Evolutionary conservation across 2,329 filamentous ascomycete genomes (phyloP), one percentile per base, ranked within the genome.

Genomic region (Aureobasidium melanogenum): DNA sequence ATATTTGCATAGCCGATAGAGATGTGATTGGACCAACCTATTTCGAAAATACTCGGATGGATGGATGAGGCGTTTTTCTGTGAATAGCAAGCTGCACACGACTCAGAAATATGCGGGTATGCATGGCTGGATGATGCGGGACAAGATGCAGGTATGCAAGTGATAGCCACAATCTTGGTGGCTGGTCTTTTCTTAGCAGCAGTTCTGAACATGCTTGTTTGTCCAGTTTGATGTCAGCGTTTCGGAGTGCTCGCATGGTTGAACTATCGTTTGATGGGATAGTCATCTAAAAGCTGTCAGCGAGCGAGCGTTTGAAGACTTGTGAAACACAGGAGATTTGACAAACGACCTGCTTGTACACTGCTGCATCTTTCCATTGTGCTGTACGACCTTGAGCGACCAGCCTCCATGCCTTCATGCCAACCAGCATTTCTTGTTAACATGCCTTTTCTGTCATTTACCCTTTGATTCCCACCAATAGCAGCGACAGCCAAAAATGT

Each of bases 101-200:
- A 44, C 52, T 56, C 52, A 56, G 12, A 9, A 30, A 15, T 19
- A 12, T 43, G 38, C 51, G 39, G 39, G 54, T 57, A 57, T 57
- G 41, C 54, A 46, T 57, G 54, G 54, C 30, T 46, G 54, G 41
- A 26, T 26, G 28, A 30, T 39, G 51, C 52, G 52, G 34, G 28
- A 44, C 26, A 39, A 22, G 22, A 51, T 51, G 47, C 47, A 50
- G 47, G 47, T 34, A 48, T 48, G 46, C 46, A 50, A 19, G 30
- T 51, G 54, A 36, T 57, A 15, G 34, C 41, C 22, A 34, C 22
- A 9, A 12, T 39, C 4, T 38, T 24, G 43, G 22, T 58, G 55
- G 30, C 43, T 39, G 55, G 43, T 38, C 43, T 58, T 58, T 58
- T 58, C 43, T 58, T 58, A 58, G 55, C 6, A 58, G 32, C 43